Percentiles rank a stretch among this genome's conserved stretches.
Evolutionary conservation across 805 yeast species (phyloP).

Genomic region (Kluyveromyces wickerhamii): DNA sequence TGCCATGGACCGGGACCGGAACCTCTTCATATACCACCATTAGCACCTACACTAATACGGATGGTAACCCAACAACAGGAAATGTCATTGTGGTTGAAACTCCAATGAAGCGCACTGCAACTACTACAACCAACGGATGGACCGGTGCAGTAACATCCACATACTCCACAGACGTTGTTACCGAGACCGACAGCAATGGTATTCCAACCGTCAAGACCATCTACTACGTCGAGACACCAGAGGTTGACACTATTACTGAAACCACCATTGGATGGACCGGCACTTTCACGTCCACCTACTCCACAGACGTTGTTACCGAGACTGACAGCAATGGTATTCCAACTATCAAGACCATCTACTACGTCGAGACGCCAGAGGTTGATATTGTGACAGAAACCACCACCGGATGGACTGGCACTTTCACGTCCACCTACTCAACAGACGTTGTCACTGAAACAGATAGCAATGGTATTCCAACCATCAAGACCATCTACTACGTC

Average conservation of each 20-base stretch:
- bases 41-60: background rate
- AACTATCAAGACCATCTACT: slow-evolving; percentile 12
- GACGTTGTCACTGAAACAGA: slow-evolving; percentile 9
- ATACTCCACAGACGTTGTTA: slow-evolving; percentile 8
- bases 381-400: background rate
- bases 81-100: slow-evolving; percentile 8
- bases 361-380: slow-evolving; percentile 11
- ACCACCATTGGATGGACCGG: background rate
- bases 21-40: slow-evolving; percentile 2
- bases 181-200: slow-evolving; percentile 3
- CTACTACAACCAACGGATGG: slow-evolving; percentile 5
- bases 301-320: slow-evolving; percentile 7
- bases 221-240: slow-evolving; percentile 1
- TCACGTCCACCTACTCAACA: slow-evolving; percentile 8
- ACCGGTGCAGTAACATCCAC: slow-evolving; percentile 9
- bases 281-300: background rate
- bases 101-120: slow-evolving; percentile 8
- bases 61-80: slow-evolving; percentile 1
- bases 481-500: slow-evolving; percentile 9
- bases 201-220: slow-evolving; percentile 2
- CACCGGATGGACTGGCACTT: slow-evolving; percentile 6
- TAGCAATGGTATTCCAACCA: slow-evolving; percentile 8
- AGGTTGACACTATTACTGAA: background rate
- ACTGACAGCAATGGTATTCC: slow-evolving; percentile 11
- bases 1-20: slow-evolving; percentile 1